phyloP scores from a whole-genome alignment of 768 basidiomycete species.

The Exsudoporus frostii region DNA sequence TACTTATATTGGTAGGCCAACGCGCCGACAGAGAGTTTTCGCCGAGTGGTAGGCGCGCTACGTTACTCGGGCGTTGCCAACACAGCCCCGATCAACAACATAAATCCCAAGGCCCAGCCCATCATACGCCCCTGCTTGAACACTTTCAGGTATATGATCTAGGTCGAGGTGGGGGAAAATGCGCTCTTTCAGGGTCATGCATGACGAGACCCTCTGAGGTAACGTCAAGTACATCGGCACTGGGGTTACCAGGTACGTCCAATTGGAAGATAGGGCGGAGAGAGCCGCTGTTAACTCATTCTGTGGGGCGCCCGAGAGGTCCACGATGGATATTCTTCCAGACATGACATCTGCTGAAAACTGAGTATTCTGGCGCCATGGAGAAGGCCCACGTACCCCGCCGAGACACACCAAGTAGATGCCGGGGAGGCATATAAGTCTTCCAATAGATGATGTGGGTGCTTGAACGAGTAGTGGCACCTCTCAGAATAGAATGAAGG shows the following conservation, averaged over 20 bases:
- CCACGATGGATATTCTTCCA: conserved; percentile 22
- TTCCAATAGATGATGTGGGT: conserved; percentile 37
- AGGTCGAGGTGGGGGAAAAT: conserved; percentile 39
- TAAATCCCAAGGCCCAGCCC: conserved; percentile 35
- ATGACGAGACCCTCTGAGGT: conserved; percentile 15
- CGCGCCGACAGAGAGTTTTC: neutral
- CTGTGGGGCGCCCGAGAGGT: conserved; percentile 30
- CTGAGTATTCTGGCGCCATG: neutral
- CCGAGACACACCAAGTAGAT: conserved; percentile 30
- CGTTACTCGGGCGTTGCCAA: neutral
- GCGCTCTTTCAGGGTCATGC: conserved; percentile 20
- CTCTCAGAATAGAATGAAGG: conserved; percentile 26
- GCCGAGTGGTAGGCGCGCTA: neutral
- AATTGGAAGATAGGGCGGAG: conserved; percentile 1
- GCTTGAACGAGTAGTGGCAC: neutral
- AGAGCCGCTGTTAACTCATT: conserved; percentile 18
- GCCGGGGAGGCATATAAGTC: conserved; percentile 39
- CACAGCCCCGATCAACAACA: conserved; percentile 14
- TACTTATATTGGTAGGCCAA: neutral
- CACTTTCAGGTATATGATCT: conserved; percentile 34
- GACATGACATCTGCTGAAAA: conserved; percentile 21
- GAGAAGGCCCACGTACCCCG: conserved; percentile 15
- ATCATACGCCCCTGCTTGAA: conserved; percentile 27
- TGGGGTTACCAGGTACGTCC: conserved; percentile 32
- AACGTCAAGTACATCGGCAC: conserved; percentile 25